Percentiles rank a stretch among this genome's conserved stretches.
These are phyloP conservation scores for Monosporozyma servazzii DNA, from an alignment of 805 yeast species.

Conservation along the genomic window DNA sequence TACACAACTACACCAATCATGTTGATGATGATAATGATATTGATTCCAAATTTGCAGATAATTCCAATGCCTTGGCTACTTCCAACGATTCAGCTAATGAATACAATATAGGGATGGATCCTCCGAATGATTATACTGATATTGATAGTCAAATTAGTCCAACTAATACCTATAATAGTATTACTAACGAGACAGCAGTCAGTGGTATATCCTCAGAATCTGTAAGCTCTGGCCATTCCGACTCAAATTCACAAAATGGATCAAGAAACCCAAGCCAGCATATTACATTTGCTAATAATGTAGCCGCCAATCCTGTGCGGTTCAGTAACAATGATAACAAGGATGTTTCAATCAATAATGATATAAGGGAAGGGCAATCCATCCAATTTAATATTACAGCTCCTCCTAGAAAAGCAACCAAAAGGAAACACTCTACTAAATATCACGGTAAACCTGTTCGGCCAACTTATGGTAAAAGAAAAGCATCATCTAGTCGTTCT, in stretches of 20 bases:
- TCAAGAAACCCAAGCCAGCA: neutral
- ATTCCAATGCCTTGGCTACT: neutral
- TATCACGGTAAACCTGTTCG: neutral
- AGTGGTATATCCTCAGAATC: neutral
- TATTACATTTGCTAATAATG: neutral
- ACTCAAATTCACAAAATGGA: neutral
- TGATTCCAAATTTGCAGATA: neutral
- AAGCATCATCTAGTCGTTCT: conserved; percentile 3
- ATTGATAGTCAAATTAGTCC: neutral
- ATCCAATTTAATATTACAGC: conserved; percentile 24
- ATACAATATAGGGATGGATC: neutral
- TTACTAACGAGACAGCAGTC: neutral
- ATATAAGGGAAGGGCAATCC: conserved; percentile 11
- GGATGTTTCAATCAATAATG: neutral
- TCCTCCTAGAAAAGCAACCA: conserved; percentile 13
- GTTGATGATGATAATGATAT: neutral
- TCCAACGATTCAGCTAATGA: neutral
- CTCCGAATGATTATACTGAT: conserved; percentile 1
- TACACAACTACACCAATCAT: conserved; percentile 4
- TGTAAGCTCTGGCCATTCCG: neutral
- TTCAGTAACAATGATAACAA: neutral
- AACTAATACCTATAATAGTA: too few species aligned
- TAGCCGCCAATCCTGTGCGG: neutral
- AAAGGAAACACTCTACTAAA: neutral
- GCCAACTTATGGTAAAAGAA: neutral